Evolutionary conservation across 2,329 filamentous ascomycete species (phyloP).

Genomic region (Myotisia sp.): DNA sequence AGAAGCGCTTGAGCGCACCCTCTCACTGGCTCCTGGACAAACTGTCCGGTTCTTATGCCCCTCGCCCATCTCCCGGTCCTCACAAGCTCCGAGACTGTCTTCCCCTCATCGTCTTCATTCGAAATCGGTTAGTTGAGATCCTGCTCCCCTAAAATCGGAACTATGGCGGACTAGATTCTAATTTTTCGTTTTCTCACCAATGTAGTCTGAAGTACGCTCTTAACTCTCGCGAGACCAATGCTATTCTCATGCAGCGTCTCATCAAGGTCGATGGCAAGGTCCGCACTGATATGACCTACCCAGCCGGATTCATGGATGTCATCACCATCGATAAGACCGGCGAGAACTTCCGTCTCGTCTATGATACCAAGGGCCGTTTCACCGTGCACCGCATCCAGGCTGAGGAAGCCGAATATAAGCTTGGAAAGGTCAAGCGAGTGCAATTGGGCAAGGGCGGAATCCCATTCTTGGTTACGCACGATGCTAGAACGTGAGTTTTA

Average conservation of each 20-base stretch:
- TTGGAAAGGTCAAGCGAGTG: constrained; percentile 99
- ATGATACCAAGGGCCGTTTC: constrained; percentile 99
- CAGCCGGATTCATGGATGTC: constrained; percentile 98
- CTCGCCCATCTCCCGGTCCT: constrained; percentile 65
- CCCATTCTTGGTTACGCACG: constrained; percentile 99
- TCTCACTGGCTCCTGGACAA: constrained; percentile 99
- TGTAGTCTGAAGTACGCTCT: constrained; percentile 98
- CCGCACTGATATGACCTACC: constrained; percentile 96
- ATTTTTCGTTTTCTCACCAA: constrained; percentile 10
- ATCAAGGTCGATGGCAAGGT: constrained; percentile 99
- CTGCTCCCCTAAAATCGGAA: not conserved
- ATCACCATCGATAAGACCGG: constrained; percentile 99
- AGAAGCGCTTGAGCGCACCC: constrained; percentile 98
- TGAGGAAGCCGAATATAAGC: constrained; percentile 99
- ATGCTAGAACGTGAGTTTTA: constrained; percentile 98
- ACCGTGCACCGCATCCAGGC: constrained; percentile 98
- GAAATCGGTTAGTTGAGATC: constrained; percentile 42
- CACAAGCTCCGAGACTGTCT: constrained; percentile 99
- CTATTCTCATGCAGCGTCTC: constrained; percentile 98
- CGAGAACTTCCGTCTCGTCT: constrained; percentile 99
- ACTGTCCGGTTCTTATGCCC: constrained; percentile 75
- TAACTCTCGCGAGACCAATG: constrained; percentile 93
- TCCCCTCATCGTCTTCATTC: constrained; percentile 96
- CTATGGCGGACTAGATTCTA: no score
- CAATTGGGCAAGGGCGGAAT: constrained; percentile 99